Evolutionary conservation across 1,139 yeast species (phyloP).

Genomic region (Debaryomyces robertsiae): DNA sequence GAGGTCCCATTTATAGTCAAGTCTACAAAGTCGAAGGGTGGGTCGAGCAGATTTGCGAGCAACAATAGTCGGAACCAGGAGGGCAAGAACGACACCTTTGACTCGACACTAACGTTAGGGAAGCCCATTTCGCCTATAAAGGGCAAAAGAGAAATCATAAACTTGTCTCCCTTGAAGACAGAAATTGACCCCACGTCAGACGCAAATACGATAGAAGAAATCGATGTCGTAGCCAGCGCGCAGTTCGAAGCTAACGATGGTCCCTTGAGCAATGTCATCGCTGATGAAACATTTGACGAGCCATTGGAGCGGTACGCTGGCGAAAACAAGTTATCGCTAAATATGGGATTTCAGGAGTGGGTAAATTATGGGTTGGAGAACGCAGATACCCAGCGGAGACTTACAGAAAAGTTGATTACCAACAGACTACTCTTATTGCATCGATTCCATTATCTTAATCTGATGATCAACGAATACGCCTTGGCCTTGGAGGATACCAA

Average conservation of each 20-base stretch:
- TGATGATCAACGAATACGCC: conserved; percentile 39
- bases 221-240: background rate
- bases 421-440: conserved; percentile 41
- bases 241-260: conserved; percentile 6
- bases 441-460: conserved; percentile 28
- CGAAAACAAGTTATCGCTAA: conserved; percentile 8
- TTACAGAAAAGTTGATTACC: conserved; percentile 33
- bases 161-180: conserved; percentile 10
- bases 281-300: conserved; percentile 5
- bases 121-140: conserved; percentile 7
- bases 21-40: background rate
- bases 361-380: conserved; percentile 7
- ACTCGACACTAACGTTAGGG: conserved; percentile 10
- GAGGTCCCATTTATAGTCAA: background rate
- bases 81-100: conserved; percentile 10
- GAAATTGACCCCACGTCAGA: conserved; percentile 1
- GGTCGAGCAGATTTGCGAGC: conserved; percentile 1
- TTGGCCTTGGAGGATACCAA: background rate
- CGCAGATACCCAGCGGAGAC: conserved; percentile 13
- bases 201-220: background rate
- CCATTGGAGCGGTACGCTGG: conserved; percentile 3
- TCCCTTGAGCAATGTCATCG: conserved; percentile 10
- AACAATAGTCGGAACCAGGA: background rate
- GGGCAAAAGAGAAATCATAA: conserved; percentile 1
- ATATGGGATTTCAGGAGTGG: conserved; percentile 9